Evolutionary conservation across 139 green algal species (phyloP).

Genomic region (Astrephomene gubernaculifera): DNA sequence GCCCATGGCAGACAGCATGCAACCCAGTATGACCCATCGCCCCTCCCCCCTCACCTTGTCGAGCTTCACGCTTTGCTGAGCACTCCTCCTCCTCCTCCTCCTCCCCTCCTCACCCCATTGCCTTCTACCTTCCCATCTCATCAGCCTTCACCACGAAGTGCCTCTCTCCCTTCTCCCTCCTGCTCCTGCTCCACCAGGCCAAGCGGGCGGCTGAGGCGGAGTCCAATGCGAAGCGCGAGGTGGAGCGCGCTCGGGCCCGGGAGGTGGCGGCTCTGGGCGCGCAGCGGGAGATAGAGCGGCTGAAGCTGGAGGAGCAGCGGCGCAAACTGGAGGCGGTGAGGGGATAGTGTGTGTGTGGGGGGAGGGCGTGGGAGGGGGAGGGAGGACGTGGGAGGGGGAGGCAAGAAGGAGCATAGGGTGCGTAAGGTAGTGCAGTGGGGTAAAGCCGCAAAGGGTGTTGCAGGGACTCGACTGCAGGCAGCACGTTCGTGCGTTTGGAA

Average conservation of each 20-base stretch:
- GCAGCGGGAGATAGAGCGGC: constrained; percentile 58
- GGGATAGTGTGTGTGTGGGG: constrained; percentile 24
- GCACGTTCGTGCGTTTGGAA: no score
- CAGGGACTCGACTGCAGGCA: no score
- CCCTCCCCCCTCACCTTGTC: no score
- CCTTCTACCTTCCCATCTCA: not conserved
- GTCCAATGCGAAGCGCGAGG: constrained; percentile 45
- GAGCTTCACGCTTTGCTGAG: no score
- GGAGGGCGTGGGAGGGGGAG: constrained; percentile 44
- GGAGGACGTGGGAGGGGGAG: constrained; percentile 33
- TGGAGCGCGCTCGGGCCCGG: constrained; percentile 25
- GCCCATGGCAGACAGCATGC: not conserved
- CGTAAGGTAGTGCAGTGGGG: no score
- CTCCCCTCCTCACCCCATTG: not conserved
- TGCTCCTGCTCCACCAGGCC: constrained; percentile 18
- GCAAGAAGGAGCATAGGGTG: no score
- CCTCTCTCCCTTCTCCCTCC: not conserved
- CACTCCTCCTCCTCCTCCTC: not conserved
- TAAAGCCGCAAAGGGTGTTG: no score
- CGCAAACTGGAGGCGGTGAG: constrained; percentile 38
- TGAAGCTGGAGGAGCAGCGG: constrained; percentile 56
- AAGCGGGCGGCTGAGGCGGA: constrained; percentile 44
- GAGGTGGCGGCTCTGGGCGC: constrained; percentile 51
- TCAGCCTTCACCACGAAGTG: not conserved
- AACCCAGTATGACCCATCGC: not conserved